These are phyloP conservation scores for Austropuccinia psidii DNA, from an alignment of 1,284 basidiomycete species.

Conservation along the genomic window DNA sequence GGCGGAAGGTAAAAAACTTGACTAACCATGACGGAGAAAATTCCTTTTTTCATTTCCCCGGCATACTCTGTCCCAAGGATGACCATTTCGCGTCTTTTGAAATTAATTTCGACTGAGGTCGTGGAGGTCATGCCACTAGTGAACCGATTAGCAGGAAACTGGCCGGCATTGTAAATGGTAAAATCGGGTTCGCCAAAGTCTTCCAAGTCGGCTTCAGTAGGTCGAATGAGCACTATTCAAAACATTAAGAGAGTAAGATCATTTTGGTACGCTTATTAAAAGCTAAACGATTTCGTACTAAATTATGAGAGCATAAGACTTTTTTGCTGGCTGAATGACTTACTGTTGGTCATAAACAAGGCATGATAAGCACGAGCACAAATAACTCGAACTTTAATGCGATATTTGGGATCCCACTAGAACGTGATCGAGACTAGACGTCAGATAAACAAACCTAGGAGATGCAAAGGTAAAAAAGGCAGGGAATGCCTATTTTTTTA, in stretches of 20 bases:
- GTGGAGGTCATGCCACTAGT: slow-evolving; percentile 99
- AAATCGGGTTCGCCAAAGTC: slow-evolving; percentile 98
- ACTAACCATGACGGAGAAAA: slow-evolving; percentile 93
- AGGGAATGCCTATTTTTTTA: not conserved
- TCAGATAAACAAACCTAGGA: not conserved
- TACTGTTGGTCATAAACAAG: slow-evolving; percentile 81
- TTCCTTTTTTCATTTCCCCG: slow-evolving; percentile 99
- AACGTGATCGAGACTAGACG: slow-evolving; percentile 16
- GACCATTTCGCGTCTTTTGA: slow-evolving; percentile 99
- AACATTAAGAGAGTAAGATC: slow-evolving; percentile 17
- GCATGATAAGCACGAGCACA: slow-evolving; percentile 98
- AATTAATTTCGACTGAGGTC: slow-evolving; percentile 99
- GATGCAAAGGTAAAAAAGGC: not conserved
- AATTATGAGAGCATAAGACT: no score
- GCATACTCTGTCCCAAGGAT: slow-evolving; percentile 99
- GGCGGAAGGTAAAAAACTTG: slow-evolving; percentile 6
- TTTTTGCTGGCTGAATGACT: no score
- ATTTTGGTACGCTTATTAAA: slow-evolving; percentile 10
- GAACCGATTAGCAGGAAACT: slow-evolving; percentile 99
- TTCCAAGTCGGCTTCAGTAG: slow-evolving; percentile 85
- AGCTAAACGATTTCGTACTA: slow-evolving; percentile 32
- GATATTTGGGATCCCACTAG: slow-evolving; percentile 93
- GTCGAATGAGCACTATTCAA: slow-evolving; percentile 85
- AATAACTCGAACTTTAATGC: slow-evolving; percentile 99
- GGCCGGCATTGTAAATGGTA: slow-evolving; percentile 99